Base-by-base conservation (phyloP, 176 grass and related monocot species). In the Rhynchospora pubera region DNA sequence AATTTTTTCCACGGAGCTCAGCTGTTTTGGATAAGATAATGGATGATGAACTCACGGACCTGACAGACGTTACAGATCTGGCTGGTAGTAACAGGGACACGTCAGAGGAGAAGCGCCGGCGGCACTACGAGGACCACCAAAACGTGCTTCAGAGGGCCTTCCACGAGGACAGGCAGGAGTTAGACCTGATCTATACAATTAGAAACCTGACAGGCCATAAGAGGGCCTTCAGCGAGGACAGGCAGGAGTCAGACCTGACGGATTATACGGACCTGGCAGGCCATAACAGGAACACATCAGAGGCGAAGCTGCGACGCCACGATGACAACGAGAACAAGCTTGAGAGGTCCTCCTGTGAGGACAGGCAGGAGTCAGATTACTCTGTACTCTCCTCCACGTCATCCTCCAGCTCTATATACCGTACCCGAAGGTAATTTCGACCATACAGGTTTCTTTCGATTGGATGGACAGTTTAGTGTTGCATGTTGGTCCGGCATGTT, bases 1-100 rank as follows among this genome's bases (percentile, higher is more conserved):
- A 80, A 18, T 99, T 67, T 60, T 99, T 99, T 68, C 96, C 96
- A 0, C 87, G 96, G 7, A 95, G 96, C 89, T 95, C 91, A 7
- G 26, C 32, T 5, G 77, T 86, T 1, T 65, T 99, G 5, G 83
- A 99, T 77, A 83, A 89, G 62, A 81, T 91, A 60, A 91, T 99
- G 91, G 93, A 95, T 53, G 89, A 90, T 6, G 91, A 99, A 23
- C 42, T 53, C 5, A 10, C 18, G 8, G 87, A 86, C 39, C 46
- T 86, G 5, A 73, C 18, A 64, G 92, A 61, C 9, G 30, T 53
- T 5, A 10, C 18, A 11, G 87, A 86, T 26, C 46, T 86, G 5
- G 78, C 18, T 57, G 92, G 61, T 6, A 72, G 83, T 0, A 79
- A 79, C 21, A 86, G 79, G 63, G 89, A 91, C 28, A 61, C 48